Conservation (phyloP, 2,329 filamentous ascomycete genomes). For the Aspergillus proliferans region DNA sequence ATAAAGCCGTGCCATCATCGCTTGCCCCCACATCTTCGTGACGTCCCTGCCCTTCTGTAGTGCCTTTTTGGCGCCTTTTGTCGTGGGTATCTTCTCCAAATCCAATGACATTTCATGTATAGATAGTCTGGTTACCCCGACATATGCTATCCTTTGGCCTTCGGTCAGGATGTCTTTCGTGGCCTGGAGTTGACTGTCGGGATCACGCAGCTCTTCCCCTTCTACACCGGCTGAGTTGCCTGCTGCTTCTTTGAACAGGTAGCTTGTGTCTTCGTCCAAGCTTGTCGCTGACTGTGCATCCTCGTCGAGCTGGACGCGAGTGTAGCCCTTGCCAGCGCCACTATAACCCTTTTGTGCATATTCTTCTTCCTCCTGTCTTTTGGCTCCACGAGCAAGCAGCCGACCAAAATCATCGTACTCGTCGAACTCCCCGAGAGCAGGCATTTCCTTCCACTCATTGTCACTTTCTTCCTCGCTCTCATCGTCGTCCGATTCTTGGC, state of each 20-base stretch:
- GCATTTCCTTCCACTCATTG: slow-evolving; percentile 89
- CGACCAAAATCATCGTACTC: slow-evolving; percentile 92
- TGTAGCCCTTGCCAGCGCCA: slow-evolving; percentile 91
- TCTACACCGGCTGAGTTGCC: slow-evolving; percentile 57
- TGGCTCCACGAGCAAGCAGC: slow-evolving; percentile 74
- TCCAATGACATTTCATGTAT: slow-evolving; percentile 71
- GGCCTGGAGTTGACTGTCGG: slow-evolving; percentile 83
- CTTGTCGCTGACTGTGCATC: slow-evolving; percentile 90
- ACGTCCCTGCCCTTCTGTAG: slow-evolving; percentile 65
- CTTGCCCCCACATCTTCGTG: slow-evolving; percentile 93
- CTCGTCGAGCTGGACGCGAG: slow-evolving; percentile 87
- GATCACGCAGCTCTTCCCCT: slow-evolving; percentile 79
- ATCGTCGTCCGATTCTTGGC: slow-evolving; percentile 27
- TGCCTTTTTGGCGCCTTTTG: slow-evolving; percentile 65
- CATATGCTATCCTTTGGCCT: slow-evolving; percentile 91
- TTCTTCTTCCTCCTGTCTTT: slow-evolving; percentile 58
- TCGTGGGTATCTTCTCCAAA: slow-evolving; percentile 52
- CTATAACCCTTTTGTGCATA: slow-evolving; percentile 71
- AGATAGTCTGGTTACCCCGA: slow-evolving; percentile 77
- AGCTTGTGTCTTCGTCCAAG: slow-evolving; percentile 94
- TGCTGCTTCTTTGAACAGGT: slow-evolving; percentile 74
- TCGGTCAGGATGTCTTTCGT: slow-evolving; percentile 95
- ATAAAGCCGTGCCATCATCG: slow-evolving; percentile 95
- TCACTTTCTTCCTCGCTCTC: slow-evolving; percentile 53
- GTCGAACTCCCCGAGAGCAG: slow-evolving; percentile 83